Base-by-base conservation (phyloP, 495 filamentous ascomycete species). In the Pseudevernia furfuracea region DNA sequence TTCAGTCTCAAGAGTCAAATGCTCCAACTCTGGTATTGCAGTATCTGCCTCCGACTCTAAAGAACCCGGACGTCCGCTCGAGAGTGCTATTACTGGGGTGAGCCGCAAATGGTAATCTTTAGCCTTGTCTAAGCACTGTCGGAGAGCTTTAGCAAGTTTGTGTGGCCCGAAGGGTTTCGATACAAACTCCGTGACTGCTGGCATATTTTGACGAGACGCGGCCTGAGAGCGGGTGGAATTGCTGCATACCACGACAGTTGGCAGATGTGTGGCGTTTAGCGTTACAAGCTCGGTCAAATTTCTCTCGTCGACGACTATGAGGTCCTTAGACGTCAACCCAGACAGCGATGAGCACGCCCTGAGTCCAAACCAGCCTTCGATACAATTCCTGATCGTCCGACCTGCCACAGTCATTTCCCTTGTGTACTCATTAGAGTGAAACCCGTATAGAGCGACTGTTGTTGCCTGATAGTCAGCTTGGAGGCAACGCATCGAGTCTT, bases 151-250 rank as follows among this genome's bases (percentile, higher is more conserved):
- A 12, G 84, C 85, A 38, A 88, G 69, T 67, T 89, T 89, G 64
- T 87, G 80, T 21, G 86, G 86, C 1, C 85, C 87, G 63, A 80
- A 84, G 8, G 83, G 83, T 43, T 78, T 81, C 32, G 79, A 77
- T 25, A 83, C 73, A 38, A 81, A 75, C 56, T 79, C 75, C 23
- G 80, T 74, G 1, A 75, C 71, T 15, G 59, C 49, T 23, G 53
- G 58, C 19, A 12, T 37, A 11, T 55, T 30, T 17, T 63, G 52
- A 37, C 58, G 43, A 21, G 57, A 63, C 37, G 58, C 56, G 11
- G 61, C 49, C 52, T 66, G 60, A 25, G 44, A 65, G 41, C 66
- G 69, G 17, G 60, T 66, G 23, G 69, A 52, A 48, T 64, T 69
- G 58, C 65, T 69, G 41, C 65, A 71, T 10, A 71, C 48, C 14